These are phyloP conservation scores for Kwoniella shivajii DNA, from an alignment of 1,284 basidiomycete genomes.

Conservation along the genomic window DNA sequence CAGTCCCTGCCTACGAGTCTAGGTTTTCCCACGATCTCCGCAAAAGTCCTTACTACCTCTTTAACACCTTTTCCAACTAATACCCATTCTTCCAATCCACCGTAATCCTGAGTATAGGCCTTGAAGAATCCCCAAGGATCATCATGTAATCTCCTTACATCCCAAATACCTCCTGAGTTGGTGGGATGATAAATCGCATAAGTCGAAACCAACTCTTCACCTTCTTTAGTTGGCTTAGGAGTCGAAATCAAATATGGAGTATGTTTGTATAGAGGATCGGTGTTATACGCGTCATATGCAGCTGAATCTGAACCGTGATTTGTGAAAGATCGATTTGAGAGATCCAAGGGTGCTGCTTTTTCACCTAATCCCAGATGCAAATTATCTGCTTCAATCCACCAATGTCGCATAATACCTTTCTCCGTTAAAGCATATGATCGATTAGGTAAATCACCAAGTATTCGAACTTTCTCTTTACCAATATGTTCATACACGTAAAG, in stretches of 20 bases:
- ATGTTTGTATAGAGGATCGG: constrained; percentile 57
- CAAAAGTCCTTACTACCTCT: constrained; percentile 46
- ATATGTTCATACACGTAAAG: constrained; percentile 41
- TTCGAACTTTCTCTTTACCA: constrained; percentile 24
- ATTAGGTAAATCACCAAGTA: constrained; percentile 48
- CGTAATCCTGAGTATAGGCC: constrained; percentile 52
- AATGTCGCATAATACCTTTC: constrained; percentile 49
- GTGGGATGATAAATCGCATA: constrained; percentile 54
- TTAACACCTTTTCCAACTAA: constrained; percentile 48
- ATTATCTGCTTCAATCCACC: constrained; percentile 38
- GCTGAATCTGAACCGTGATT: constrained; percentile 52
- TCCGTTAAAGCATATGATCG: constrained; percentile 53
- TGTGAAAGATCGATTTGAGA: constrained; percentile 47
- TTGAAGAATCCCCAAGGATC: constrained; percentile 56
- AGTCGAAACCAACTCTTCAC: constrained; percentile 35
- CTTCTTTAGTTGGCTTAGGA: constrained; percentile 27
- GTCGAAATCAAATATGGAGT: constrained; percentile 54
- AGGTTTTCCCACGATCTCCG: constrained; percentile 51
- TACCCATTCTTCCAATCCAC: constrained; percentile 55
- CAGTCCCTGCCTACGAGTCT: constrained; percentile 53
- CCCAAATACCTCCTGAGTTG: constrained; percentile 53
- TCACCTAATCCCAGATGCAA: constrained; percentile 55
- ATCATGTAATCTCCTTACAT: constrained; percentile 52
- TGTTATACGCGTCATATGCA: constrained; percentile 53
- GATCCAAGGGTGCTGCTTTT: constrained; percentile 54